Base-by-base conservation (phyloP, 2,329 filamentous ascomycete species). In the Polychaeton citri region DNA sequence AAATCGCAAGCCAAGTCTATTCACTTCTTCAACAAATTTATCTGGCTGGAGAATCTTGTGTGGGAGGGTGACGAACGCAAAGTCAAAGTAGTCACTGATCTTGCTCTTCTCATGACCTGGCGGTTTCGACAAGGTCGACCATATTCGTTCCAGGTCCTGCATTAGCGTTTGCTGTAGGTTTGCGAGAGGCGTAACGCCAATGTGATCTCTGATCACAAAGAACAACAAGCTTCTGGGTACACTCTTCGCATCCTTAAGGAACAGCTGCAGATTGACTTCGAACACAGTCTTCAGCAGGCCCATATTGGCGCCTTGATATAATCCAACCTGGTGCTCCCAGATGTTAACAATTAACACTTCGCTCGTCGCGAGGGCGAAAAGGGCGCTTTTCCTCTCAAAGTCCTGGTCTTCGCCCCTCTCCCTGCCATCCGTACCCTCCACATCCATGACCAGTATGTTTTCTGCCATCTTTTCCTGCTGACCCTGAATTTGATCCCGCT, bases 291-390 rank as follows among this genome's bases (percentile, higher is more conserved):
- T 98, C 52, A 98, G 68, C 51, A 98, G 64, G 6, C 90, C 90
- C 90, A 98, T 98, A 60, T 98, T 98, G 50, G 90, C 90, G 38
- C 90, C 90, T 64, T 98, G 88, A 58, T 98, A 98, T 59, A 98
- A 62, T 33, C 90, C 90, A 43, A 98, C 90, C 62, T 98, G 90
- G 60, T 95, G 88, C 63, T 98, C 90, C 90, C 90, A 98, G 47
- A 98, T 93, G 58, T 98, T 98, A 61, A 98, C 81, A 55, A 98
- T 92, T 49, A 98, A 71, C 35, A 98, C 88, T 65, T 98, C 90
- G 58, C 88, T 96, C 13, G 90, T 98, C 34, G 90, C 90, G 52
- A 98, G 72, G 35, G 90, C 90, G 63, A 98, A 98, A 15, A 98
- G 72, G 17, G 90, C 90, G 60, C 87, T 95, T 68, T 98, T 98